Evolutionary conservation across 495 filamentous ascomycete species (phyloP).

Genomic region (Aspergillus hancockii): DNA sequence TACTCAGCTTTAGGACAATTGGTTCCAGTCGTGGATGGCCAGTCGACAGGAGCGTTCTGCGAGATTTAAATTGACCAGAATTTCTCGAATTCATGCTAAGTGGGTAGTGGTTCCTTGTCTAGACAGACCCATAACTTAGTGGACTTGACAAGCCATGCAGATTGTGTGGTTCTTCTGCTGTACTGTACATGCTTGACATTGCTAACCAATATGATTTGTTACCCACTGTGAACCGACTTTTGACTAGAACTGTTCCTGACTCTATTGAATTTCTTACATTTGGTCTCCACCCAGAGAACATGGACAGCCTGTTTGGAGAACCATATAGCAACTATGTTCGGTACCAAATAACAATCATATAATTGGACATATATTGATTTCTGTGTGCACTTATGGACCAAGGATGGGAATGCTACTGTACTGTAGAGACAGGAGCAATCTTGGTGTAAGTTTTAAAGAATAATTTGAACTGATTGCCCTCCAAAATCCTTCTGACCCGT

Average conservation of each 20-base stretch:
- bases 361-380: no score
- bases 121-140: no score
- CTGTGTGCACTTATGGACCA: neutral
- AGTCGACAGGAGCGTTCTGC: no score
- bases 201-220: neutral
- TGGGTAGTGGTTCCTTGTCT: no score
- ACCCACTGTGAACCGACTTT: neutral
- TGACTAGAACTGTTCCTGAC: neutral
- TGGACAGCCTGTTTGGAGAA: neutral
- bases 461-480: neutral
- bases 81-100: no score
- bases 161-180: no score
- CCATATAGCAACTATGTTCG: neutral
- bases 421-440: neutral
- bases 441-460: neutral
- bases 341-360: conserved; percentile 2
- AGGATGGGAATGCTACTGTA: neutral
- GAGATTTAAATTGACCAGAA: no score
- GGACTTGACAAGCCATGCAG: no score
- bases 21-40: no score
- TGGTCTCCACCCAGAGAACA: neutral
- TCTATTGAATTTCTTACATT: neutral
- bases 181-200: no score
- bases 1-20: neutral
- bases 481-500: no score